Percentiles rank a stretch among this genome's conserved stretches.
These are phyloP conservation scores for Albophoma yamanashiensis DNA, from an alignment of 2,329 filamentous ascomycete species.

Conservation along the genomic window DNA sequence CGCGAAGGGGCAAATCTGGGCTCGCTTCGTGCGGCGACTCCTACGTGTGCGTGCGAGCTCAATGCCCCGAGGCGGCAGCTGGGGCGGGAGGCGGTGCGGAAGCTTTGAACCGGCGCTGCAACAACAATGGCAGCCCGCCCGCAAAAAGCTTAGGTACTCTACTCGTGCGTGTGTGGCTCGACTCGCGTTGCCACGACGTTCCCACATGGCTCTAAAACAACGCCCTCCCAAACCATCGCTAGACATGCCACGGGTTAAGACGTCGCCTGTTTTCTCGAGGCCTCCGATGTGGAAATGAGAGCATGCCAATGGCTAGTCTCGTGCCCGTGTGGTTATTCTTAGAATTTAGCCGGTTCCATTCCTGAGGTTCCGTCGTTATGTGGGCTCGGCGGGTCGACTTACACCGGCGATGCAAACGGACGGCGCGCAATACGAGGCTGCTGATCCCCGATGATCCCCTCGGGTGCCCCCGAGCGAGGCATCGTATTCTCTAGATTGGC, in stretches of 20 bases:
- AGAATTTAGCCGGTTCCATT: not conserved
- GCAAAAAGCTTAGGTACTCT: too few relatives aligned
- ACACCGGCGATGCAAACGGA: not conserved
- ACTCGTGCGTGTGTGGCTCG: too few relatives aligned
- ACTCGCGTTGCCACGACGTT: not conserved
- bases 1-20: not conserved
- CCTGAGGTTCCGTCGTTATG: not conserved
- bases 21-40: too few relatives aligned
- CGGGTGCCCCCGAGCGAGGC: not conserved
- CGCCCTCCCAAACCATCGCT: not conserved
- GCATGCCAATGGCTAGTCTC: not conserved
- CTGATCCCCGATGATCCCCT: not conserved
- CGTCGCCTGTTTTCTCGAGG: not conserved
- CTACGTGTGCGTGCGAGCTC: too few relatives aligned
- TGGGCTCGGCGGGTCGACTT: not conserved
- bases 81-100: not conserved
- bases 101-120: not conserved
- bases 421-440: not conserved
- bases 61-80: not conserved
- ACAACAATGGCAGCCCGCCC: not conserved
- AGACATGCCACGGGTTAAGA: not conserved
- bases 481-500: not conserved
- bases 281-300: not conserved
- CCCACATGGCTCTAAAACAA: not conserved
- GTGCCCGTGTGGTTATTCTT: not conserved